Percentiles rank a stretch among this genome's conserved stretches.
These are phyloP conservation scores for Fusarium sacchari DNA, from an alignment of 2,329 filamentous ascomycete genomes.

Conservation along the genomic window DNA sequence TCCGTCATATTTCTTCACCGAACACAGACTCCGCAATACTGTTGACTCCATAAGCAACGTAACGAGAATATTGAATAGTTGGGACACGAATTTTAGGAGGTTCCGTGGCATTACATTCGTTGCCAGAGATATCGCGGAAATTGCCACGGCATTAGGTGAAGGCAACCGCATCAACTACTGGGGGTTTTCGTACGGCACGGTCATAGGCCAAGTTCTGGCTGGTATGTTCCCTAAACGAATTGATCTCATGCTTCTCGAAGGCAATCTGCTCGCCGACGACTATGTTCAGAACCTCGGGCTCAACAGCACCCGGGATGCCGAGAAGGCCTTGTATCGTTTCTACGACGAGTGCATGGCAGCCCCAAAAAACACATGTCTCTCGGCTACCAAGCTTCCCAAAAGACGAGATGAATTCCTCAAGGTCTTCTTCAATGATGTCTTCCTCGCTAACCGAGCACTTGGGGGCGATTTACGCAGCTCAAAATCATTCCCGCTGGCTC, in stretches of 20 bases:
- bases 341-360: slow-evolving; percentile 1
- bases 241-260: slow-evolving; percentile 31
- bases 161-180: slow-evolving; percentile 49
- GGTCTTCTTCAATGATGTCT: not conserved
- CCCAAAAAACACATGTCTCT: not conserved
- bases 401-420: not conserved
- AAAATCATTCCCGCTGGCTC: too few relatives aligned
- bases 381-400: not conserved
- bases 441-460: not conserved
- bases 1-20: too few relatives aligned
- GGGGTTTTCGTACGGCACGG: slow-evolving; percentile 42
- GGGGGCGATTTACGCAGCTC: not conserved
- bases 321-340: not conserved
- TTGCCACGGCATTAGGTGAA: slow-evolving; percentile 49
- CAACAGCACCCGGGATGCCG: accelerated
- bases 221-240: slow-evolving; percentile 38
- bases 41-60: too few relatives aligned
- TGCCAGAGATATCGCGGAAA: slow-evolving; percentile 49
- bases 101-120: slow-evolving; percentile 13
- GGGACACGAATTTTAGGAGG: too few relatives aligned
- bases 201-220: slow-evolving; percentile 31
- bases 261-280: slow-evolving; percentile 18
- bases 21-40: too few relatives aligned
- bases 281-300: not conserved
- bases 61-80: too few relatives aligned